Evolutionary conservation across 192 early-diverging fungal species (phyloP).

Genomic region (Phycomyces nitens): DNA sequence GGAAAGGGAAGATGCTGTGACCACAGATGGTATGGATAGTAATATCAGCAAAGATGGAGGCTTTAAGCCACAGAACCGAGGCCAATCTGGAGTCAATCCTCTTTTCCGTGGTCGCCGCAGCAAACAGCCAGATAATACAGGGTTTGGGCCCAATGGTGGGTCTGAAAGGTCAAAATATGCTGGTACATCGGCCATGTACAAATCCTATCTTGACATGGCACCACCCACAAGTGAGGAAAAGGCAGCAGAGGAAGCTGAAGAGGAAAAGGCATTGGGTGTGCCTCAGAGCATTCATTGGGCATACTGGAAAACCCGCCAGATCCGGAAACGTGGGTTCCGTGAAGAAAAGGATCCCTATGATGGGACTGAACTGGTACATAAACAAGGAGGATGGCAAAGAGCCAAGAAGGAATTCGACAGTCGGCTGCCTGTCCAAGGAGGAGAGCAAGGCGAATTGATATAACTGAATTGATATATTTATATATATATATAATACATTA

Average conservation of each 20-base stretch:
- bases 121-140: background rate
- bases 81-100: background rate
- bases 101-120: slow-evolving; percentile 9
- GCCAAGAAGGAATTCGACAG: slow-evolving; percentile 25
- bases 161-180: background rate
- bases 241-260: background rate
- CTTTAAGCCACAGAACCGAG: background rate
- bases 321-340: slow-evolving; percentile 7
- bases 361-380: slow-evolving; percentile 16
- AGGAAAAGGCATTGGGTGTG: slow-evolving; percentile 12
- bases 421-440: slow-evolving; percentile 12
- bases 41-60: background rate
- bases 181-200: background rate
- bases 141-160: background rate
- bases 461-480: background rate
- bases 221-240: slow-evolving; percentile 8
- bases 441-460: slow-evolving; percentile 17
- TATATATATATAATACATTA: too few relatives aligned
- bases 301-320: slow-evolving; percentile 23
- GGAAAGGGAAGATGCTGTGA: slow-evolving; percentile 21
- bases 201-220: slow-evolving; percentile 12
- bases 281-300: slow-evolving; percentile 11
- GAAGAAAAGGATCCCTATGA: slow-evolving; percentile 6
- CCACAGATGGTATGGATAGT: background rate
- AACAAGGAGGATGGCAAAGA: slow-evolving; percentile 11